phyloP scores from a whole-genome alignment of 2,329 filamentous ascomycete genomes.

The Venturia asperata region DNA sequence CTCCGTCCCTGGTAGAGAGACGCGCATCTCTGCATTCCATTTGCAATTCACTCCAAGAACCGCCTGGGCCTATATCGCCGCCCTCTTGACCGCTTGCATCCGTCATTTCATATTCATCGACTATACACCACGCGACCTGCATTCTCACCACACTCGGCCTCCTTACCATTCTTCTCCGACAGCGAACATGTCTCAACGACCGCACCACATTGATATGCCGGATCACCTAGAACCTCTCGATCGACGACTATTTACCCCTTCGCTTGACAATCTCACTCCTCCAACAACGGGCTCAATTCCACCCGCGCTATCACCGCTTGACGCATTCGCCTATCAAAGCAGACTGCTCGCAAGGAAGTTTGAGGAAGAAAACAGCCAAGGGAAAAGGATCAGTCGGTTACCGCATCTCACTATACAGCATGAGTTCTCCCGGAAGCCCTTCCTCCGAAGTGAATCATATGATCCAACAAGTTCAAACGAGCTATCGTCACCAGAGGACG shows the following conservation, averaged over 20 bases:
- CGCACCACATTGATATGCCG: slow-evolving; percentile 17
- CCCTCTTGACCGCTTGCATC: not conserved
- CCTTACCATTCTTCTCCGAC: not conserved
- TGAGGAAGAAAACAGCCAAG: slow-evolving; percentile 63
- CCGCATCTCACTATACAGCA: slow-evolving; percentile 77
- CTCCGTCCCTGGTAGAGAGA: not conserved
- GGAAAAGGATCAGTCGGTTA: slow-evolving; percentile 74
- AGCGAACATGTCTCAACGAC: slow-evolving; percentile 17
- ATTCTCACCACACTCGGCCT: not conserved
- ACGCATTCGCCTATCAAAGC: slow-evolving; percentile 90
- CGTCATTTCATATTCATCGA: not conserved
- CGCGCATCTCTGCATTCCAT: not conserved
- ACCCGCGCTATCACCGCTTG: slow-evolving; percentile 84
- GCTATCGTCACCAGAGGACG: slow-evolving; percentile 15
- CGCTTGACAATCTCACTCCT: slow-evolving; percentile 34
- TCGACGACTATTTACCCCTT: slow-evolving; percentile 14
- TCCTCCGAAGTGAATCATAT: slow-evolving; percentile 53
- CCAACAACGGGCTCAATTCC: slow-evolving; percentile 56
- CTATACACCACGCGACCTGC: not conserved
- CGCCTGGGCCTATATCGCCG: not conserved
- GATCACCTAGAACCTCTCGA: slow-evolving; percentile 10
- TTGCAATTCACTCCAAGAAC: not conserved
- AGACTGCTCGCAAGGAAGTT: slow-evolving; percentile 80
- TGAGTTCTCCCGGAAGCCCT: slow-evolving; percentile 66
- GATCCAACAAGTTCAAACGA: slow-evolving; percentile 7